Conservation (phyloP, 2,329 filamentous ascomycete genomes). For the Tolypocladium amazonense region DNA sequence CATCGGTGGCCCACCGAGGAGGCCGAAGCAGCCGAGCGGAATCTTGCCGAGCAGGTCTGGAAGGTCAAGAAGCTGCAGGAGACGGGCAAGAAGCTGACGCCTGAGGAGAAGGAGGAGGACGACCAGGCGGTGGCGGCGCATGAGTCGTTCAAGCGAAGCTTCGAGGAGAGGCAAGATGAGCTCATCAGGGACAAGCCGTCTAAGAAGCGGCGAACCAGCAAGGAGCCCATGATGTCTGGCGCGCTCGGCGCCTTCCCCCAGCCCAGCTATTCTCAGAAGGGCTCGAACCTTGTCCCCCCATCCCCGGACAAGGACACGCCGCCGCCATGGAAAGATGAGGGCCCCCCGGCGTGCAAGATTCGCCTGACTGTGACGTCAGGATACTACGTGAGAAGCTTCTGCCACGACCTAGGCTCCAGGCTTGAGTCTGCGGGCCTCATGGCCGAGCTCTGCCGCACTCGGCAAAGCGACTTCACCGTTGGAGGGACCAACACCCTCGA, state of each 20-base stretch:
- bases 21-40: slow-evolving; percentile 63
- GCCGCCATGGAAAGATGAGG: slow-evolving; percentile 48
- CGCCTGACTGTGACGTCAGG: slow-evolving; percentile 90
- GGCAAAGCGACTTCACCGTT: slow-evolving; percentile 72
- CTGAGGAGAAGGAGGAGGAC: slow-evolving; percentile 45
- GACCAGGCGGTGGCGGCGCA: slow-evolving; percentile 43
- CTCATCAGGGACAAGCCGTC: slow-evolving; percentile 40
- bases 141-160: slow-evolving; percentile 46
- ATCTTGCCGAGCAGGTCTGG: slow-evolving; percentile 63
- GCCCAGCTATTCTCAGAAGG: slow-evolving; percentile 26
- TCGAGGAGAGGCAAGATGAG: slow-evolving; percentile 46
- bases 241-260: slow-evolving; percentile 42
- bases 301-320: slow-evolving; percentile 35
- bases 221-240: slow-evolving; percentile 43
- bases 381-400: slow-evolving; percentile 92
- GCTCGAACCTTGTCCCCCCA: slow-evolving; percentile 43
- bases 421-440: slow-evolving; percentile 76
- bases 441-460: slow-evolving; percentile 69
- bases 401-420: slow-evolving; percentile 80
- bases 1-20: slow-evolving; percentile 74
- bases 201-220: slow-evolving; percentile 18
- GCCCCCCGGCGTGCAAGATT: slow-evolving; percentile 68
- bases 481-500: slow-evolving; percentile 63
- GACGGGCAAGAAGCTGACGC: slow-evolving; percentile 35
- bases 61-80: slow-evolving; percentile 48